Conservation (phyloP, 2,329 filamentous ascomycete species). For the Cordyceps fumosorosea region DNA sequence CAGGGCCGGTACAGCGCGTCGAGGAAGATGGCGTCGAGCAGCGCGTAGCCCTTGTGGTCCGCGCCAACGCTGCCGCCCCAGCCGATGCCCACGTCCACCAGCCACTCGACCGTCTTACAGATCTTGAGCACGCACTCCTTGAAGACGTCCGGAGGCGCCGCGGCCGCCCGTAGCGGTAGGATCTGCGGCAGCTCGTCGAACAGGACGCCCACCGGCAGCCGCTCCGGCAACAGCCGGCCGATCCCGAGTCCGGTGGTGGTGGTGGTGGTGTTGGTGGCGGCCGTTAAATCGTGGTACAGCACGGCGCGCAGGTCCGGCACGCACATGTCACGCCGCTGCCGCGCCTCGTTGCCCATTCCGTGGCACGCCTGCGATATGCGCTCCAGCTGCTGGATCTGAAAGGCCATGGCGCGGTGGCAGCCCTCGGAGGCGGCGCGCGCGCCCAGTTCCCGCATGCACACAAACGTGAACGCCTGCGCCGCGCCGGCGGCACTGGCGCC, state of each 20-base stretch:
- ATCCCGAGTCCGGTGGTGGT: too few species aligned
- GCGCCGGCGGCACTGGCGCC: not conserved
- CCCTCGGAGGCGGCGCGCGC: not conserved
- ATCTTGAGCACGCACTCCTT: not conserved
- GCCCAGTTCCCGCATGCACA: not conserved
- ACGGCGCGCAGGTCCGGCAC: not conserved
- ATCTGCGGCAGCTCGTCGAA: not conserved
- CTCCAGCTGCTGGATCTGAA: not conserved
- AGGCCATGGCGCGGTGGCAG: not conserved
- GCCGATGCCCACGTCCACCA: not conserved
- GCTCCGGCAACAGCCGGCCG: too few species aligned
- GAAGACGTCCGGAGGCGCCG: not conserved
- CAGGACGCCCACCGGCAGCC: not conserved
- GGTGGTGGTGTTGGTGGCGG: too few species aligned
- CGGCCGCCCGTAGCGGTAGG: not conserved
- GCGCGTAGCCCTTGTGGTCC: not conserved
- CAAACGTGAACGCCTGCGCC: not conserved
- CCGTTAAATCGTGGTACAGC: not conserved
- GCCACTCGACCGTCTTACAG: slow-evolving; percentile 2
- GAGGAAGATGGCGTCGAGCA: not conserved
- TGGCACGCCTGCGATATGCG: not conserved
- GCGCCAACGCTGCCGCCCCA: not conserved
- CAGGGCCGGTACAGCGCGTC: not conserved
- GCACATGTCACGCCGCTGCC: not conserved
- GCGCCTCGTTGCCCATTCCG: not conserved